Evolutionary conservation across 2,329 filamentous ascomycete species (phyloP), one percentile per base, ranked within the genome.

Genomic region (Alternaria gaisen): DNA sequence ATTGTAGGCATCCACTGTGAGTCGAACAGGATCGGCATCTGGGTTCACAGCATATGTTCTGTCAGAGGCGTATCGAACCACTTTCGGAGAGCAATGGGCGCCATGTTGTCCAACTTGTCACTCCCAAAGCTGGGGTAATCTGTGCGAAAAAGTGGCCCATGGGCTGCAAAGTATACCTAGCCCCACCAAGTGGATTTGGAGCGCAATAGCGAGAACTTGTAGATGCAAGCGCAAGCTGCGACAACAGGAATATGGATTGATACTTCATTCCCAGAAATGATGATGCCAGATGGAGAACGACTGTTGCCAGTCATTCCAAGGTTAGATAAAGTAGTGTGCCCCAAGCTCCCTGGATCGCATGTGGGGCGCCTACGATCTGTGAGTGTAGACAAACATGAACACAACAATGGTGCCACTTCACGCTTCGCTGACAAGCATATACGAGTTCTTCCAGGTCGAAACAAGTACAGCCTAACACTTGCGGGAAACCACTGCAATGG

Each of bases 101-200:
- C 18, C 10, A 66, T 20, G 47, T 65, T 56, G 42, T 69, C 67
- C 12, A 58, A 16, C 18, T 47, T 50, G 6, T 53, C 56, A 18
- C 71, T 69, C 28, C 18, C 51, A 58, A 58, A 69, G 54, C 67
- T 71, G 9, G 52, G 42, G 42, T 63, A 66, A 24, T 64, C 61
- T 20, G 64, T 70, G 24, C 57, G 43, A 38, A 64, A 38, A 71
- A 34, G 59, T 32, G 9, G 61, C 64, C 62, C 65, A 70, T 1
- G 63, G 61, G 36, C 70, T 70, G 38, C 62, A 60, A 14, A 71
- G 61, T 5, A 68, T 22, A 26, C 24, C 24, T 26, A 24, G 38
- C 46, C n/a, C 63, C 61, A 16, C 60, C 56, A 32, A 3, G 44
- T 20, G n/a, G n/a, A 20, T 20, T 40, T 20, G 38, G n/a, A 20